Conservation (phyloP, 1,139 yeast species). For the Kazachstania sp. region DNA sequence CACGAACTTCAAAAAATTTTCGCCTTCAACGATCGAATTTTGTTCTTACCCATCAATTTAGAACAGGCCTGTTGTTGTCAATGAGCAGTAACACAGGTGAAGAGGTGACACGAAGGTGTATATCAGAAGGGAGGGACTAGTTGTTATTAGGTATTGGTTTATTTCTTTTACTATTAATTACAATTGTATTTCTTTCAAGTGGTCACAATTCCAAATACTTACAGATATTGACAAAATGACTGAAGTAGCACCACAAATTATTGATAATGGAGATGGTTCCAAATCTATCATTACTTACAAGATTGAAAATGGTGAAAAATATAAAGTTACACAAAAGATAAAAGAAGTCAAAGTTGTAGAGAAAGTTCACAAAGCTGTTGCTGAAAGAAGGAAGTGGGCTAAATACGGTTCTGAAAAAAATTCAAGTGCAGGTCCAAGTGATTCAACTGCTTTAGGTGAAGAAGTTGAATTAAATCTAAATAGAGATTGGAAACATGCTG, state of each 20-base stretch:
- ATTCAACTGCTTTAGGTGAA: constrained; percentile 84
- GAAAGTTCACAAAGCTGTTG: constrained; percentile 69
- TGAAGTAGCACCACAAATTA: constrained; percentile 61
- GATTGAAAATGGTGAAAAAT: constrained; percentile 73
- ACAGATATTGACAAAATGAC: constrained; percentile 12
- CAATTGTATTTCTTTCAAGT: too few species aligned
- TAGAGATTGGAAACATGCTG: constrained; percentile 65
- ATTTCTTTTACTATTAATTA: too few species aligned
- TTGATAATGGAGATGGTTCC: constrained; percentile 77
- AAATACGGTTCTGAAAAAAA: constrained; percentile 80
- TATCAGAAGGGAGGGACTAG: too few species aligned
- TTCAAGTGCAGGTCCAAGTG: constrained; percentile 78
- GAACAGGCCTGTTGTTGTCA: too few species aligned
- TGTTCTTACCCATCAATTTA: background rate
- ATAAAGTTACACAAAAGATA: constrained; percentile 78
- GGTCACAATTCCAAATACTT: too few species aligned
- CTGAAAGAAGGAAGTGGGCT: constrained; percentile 62
- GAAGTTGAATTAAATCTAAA: constrained; percentile 63
- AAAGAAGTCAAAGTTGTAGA: constrained; percentile 71
- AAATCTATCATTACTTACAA: constrained; percentile 78
- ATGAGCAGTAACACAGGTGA: too few species aligned
- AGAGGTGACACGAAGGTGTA: too few species aligned
- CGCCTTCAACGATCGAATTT: background rate
- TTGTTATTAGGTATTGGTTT: too few species aligned
- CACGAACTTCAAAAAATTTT: background rate